Base-by-base conservation (phyloP, 257 asterid genomes). In the Capsicum pubescens region DNA sequence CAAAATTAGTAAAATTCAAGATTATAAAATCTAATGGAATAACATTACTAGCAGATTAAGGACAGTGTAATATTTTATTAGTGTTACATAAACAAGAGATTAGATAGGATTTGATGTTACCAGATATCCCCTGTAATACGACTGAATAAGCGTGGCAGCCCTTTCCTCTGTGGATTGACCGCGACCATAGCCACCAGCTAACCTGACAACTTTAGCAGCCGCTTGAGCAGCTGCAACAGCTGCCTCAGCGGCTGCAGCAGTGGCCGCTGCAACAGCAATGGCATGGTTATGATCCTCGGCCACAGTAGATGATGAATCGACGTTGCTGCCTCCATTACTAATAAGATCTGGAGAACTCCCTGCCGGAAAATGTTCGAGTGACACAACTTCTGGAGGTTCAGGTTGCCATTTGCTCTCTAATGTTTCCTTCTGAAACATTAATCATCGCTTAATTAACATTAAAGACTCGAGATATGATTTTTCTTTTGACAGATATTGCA, bases 231-330 rank as follows among this genome's bases (percentile, higher is more conserved):
- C 98, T 5, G 92, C 96, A 42, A 89, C 92, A 0, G 97, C 99
- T 1, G 99, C 99, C 90, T 94, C 94, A 13, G 97, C 97, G 0
- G 99, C 99, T 0, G 97, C 97, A 3, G 99, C 97, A 19, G 99
- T 93, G 5, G 97, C 98, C 68, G 81, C 90, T 1, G 98, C 99
- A 86, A 95, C 96, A 4, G 93, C 95, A 74, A 90, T 87, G 5
- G 95, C 96, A 68, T 89, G 98, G 85, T 90, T 86, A 5, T 84
- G 92, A 87, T 91, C 95, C 83, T 91, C 93, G 0, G 85, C 89
- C 50, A 79, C 85, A 7, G 94, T 93, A 35, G 98, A 92, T 46
- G 93, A 88, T 81, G 80, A 89, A 39, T 88, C 50, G 83, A 96
- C 89, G 69, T 82, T 68, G 5, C 76, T 81, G 60, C 69, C 77